Evolutionary conservation across 257 asterid genomes (phyloP), one percentile per base, ranked within the genome.

Genomic region (Capsicum chinense): DNA sequence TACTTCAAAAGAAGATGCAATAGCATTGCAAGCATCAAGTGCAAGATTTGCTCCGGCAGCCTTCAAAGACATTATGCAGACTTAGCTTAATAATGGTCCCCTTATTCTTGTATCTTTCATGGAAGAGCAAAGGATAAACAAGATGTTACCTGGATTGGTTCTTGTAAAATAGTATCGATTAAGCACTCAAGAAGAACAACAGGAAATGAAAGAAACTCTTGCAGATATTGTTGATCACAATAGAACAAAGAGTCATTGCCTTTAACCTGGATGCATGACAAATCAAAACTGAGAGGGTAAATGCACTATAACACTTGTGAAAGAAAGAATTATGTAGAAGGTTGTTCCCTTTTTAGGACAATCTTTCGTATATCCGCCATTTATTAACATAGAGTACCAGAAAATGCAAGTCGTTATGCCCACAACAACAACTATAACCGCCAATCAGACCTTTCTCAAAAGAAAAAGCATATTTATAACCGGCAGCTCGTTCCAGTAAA

Each of bases 21-120:
- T 54, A 86, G 94, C 92, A 86, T 92, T 88, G 84, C 98, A 95
- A 85, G 91, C 94, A 90, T 93, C 98, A 14, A 95, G 94, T 70
- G 98, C 97, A 68, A 91, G 87, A 88, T 86, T 87, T 79, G 97
- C 99, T 69, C 92, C 92, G 56, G 87, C 85, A 85, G 88, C 94
- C 98, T 95, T 89, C 81, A 62, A 83, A 88, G 44, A 35, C 62
- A 73, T 83, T 69, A 85, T 50, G 79, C 82, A 74, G 42, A 78
- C 79, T 64, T 15, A 57, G 66, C 42, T 56, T 67, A 42, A 70
- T 21, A 73, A 50, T 15, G 11, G 56, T n/a, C 56, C 56, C 39
- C 50, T 19, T 21, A 42, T 81, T 81, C 52, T 81, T 73, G 39
- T 10, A 1, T 19, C 83, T 58, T 56, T 67, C 21, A 67, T 81